phyloP scores from a whole-genome alignment of 768 basidiomycete genomes.

The Lyophyllum shimeji region DNA sequence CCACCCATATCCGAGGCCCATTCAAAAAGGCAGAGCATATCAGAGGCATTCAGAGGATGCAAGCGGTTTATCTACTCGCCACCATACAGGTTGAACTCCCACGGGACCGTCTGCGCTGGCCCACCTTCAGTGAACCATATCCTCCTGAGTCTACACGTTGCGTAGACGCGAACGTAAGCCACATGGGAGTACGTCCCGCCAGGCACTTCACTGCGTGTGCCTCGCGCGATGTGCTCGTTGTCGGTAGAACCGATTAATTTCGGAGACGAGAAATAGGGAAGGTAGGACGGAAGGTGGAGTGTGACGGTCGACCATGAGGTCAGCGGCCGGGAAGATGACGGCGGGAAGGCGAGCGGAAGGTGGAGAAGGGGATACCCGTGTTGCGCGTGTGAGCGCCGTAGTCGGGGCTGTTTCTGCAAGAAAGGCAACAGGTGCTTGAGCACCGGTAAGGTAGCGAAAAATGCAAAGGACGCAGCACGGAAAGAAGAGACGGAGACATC shows the following conservation, averaged over 20 bases:
- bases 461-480: not conserved
- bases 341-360: slow-evolving; percentile 68
- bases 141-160: slow-evolving; percentile 72
- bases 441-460: not conserved
- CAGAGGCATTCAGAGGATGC: no score
- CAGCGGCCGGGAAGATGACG: slow-evolving; percentile 50
- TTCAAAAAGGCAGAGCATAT: no score
- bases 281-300: slow-evolving; percentile 57
- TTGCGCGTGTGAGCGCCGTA: slow-evolving; percentile 37
- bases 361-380: slow-evolving; percentile 59
- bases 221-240: slow-evolving; percentile 13
- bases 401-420: slow-evolving; percentile 53
- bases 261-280: slow-evolving; percentile 60
- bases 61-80: no score
- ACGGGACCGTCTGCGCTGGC: slow-evolving; percentile 54
- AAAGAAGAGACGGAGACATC: not conserved
- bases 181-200: slow-evolving; percentile 62
- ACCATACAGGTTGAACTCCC: slow-evolving; percentile 74
- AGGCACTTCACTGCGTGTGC: slow-evolving; percentile 35
- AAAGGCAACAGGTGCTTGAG: not conserved
- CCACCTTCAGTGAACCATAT: slow-evolving; percentile 72
- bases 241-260: slow-evolving; percentile 29
- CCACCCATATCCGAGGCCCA: no score
- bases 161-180: slow-evolving; percentile 74
- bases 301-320: slow-evolving; percentile 71